A percentile compares a stretch with the other conserved stretches of the same genome.
phyloP scores from a whole-genome alignment of 306 rosid species.

The Gynostemma pentaphyllum region DNA sequence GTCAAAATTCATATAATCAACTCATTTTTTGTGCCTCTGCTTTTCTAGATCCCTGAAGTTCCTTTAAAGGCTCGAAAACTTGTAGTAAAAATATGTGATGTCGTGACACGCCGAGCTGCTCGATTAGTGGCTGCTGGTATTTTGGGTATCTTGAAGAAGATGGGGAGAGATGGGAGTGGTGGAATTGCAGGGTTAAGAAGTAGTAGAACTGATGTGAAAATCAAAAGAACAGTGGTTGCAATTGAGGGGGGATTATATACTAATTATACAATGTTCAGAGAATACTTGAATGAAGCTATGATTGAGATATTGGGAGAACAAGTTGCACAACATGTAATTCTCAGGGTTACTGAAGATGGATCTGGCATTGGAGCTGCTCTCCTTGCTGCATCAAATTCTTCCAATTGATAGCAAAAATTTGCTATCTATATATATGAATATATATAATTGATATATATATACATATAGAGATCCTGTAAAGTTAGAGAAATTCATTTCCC shows the following conservation, averaged over 20 bases:
- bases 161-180: conserved; percentile 80
- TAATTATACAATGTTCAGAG: conserved; percentile 56
- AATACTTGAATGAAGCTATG: conserved; percentile 75
- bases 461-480: conserved; percentile 13
- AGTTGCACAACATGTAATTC: conserved; percentile 56
- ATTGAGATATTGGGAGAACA: conserved; percentile 76
- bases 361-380: conserved; percentile 83
- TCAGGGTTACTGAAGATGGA: conserved; percentile 79
- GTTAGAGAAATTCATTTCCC: conserved; percentile 10
- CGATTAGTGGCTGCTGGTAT: conserved; percentile 82
- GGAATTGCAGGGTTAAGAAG: conserved; percentile 64
- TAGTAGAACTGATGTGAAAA: conserved; percentile 45
- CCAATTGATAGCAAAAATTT: conserved; percentile 57
- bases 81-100: conserved; percentile 62
- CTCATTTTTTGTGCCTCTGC: not conserved
- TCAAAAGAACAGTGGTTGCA: conserved; percentile 67
- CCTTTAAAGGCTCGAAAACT: conserved; percentile 63
- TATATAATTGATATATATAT: conserved; percentile 20
- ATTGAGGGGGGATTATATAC: conserved; percentile 77
- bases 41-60: conserved; percentile 48
- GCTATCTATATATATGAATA: conserved; percentile 56
- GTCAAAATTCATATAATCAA: not conserved
- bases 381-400: conserved; percentile 73
- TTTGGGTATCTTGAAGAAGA: conserved; percentile 81
- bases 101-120: conserved; percentile 77